Base-by-base conservation (phyloP, 371 early-diverging fungal genomes). In the Mortierella sp. region DNA sequence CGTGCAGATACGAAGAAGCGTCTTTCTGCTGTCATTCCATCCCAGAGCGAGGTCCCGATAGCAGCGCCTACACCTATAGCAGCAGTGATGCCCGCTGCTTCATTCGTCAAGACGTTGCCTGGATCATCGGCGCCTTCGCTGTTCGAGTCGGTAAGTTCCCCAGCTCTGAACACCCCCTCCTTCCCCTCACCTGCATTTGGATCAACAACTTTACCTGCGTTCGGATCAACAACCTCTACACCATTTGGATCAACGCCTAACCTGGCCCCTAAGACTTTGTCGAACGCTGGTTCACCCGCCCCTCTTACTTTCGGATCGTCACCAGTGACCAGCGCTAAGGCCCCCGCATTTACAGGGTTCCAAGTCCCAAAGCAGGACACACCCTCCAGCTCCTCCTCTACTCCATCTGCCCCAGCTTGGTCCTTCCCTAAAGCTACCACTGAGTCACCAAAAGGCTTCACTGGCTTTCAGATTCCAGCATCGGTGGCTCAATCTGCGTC, bases 1-100 rank as follows among this genome's bases (percentile, higher is more conserved):
- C 76, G 83, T 16, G 22, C 63, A 10, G 83, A 81, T 64, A 28
- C 70, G n/a, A 81, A 73, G 65, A 81, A 81, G 62, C 59, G 73
- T 26, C 73, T 70, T 26, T 69, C 77, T 11, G 68, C 83, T 5
- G 63, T 54, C 8, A 43, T 67, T 28, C 51, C 76, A 24, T 28
- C 75, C 0, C 79, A 68, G 11, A 59, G 37, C 20, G 73, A 73
- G 40, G 45, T 12, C 16, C 26, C 40, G 14, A 20, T 14, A 39
- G 59, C 55, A 28, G 30, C 62, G 20, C 24, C 77, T 54, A 58
- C 28, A 0, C 52, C 77, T 14, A 6, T 62, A 3, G 24, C 66
- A 14, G 16, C 43, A 26, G 57, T 30, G 2, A 14, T 22, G 6
- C 30, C 52, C 9, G 22, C 59, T 0, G 39, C 63, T 37, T 26